These are phyloP conservation scores for Scenedesmus sp. DNA, from an alignment of 163 green algal genomes.

Conservation along the genomic window DNA sequence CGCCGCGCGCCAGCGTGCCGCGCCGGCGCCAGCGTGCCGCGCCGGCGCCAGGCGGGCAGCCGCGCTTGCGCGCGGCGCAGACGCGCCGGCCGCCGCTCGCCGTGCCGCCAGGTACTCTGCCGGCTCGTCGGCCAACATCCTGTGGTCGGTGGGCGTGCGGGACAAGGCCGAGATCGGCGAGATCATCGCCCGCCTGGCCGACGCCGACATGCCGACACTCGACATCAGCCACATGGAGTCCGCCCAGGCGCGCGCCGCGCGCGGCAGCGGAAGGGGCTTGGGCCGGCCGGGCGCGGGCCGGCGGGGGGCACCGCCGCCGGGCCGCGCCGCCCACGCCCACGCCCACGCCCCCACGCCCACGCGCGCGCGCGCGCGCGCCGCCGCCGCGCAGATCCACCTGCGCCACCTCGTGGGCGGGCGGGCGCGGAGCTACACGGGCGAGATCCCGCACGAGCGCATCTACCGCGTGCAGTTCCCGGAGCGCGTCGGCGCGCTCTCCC, in stretches of 20 bases:
- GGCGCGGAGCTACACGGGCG: slow-evolving; percentile 67
- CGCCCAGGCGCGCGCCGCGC: slow-evolving; percentile 62
- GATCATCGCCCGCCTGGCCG: slow-evolving; percentile 71
- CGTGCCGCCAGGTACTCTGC: slow-evolving; percentile 57
- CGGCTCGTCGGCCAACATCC: slow-evolving; percentile 65
- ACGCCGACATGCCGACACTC: slow-evolving; percentile 66
- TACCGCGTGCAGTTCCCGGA: slow-evolving; percentile 94
- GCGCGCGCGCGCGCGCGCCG: too few relatives aligned
- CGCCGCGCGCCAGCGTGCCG: too few relatives aligned
- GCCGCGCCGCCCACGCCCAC: too few relatives aligned
- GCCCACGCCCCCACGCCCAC: too few relatives aligned
- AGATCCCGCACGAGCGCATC: slow-evolving; percentile 84
- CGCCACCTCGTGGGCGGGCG: slow-evolving; percentile 79
- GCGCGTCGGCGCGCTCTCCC: slow-evolving; percentile 80
- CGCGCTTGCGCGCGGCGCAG: not conserved
- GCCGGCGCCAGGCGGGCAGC: too few relatives aligned
- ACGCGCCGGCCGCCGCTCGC: not conserved
- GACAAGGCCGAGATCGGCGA: slow-evolving; percentile 58
- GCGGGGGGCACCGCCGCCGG: too few relatives aligned
- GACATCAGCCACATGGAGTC: slow-evolving; percentile 85
- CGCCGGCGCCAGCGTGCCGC: too few relatives aligned
- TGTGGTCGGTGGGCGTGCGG: slow-evolving; percentile 76
- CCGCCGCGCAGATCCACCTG: slow-evolving; percentile 88
- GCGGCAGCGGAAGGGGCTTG: too few relatives aligned
- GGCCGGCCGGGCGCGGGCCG: too few relatives aligned